Base-by-base conservation (phyloP, 345 rosid genomes). In the Gossypium rotundifolium region DNA sequence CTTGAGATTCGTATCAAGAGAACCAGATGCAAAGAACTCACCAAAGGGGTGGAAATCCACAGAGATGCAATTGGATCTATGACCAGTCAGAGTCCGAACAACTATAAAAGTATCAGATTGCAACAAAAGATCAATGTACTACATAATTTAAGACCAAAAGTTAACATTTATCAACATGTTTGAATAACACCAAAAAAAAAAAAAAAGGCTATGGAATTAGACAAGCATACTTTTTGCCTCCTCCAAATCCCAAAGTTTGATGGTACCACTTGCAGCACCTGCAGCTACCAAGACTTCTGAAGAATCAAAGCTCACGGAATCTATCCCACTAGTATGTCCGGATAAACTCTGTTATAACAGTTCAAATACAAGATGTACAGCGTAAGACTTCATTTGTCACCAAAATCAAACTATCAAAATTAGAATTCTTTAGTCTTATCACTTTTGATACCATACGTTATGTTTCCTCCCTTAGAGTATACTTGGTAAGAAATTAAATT, bases 41-140 rank as follows among this genome's bases (percentile, higher is more conserved):
- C 99, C 99, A 79, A 95, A 95, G 25, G 99, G 99, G 78, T 95
- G 99, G 84, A 94, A 94, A 80, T 90, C 97, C 77, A 94, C 92
- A 3, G 98, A 90, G 74, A 88, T 92, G 85, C 99, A 95, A 81
- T 95, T 95, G 73, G 99, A 95, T 77, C 98, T 83, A 81, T 95
- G 99, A 76, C 99, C 97, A 75, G 94, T 91, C 51, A 95, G 89
- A 60, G 99, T 91, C 40, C 97, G 93, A 71, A 95, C 92, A 90
- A 91, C 99, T 95, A 79, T 83, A 74, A n/a, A 67, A 69, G 23
- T 66, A 77, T 33, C 62, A 65, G 20, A 14, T 48, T 55, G 73
- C 70, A 63, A 74, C 74, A 65, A 64, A 52, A 78, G 29, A 17
- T 61, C 70, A 62, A 49, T 55, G 60, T 16, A 33, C 67, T 63